These are phyloP conservation scores for Boletales sp. DNA, from an alignment of 768 basidiomycete genomes.

Conservation along the genomic window DNA sequence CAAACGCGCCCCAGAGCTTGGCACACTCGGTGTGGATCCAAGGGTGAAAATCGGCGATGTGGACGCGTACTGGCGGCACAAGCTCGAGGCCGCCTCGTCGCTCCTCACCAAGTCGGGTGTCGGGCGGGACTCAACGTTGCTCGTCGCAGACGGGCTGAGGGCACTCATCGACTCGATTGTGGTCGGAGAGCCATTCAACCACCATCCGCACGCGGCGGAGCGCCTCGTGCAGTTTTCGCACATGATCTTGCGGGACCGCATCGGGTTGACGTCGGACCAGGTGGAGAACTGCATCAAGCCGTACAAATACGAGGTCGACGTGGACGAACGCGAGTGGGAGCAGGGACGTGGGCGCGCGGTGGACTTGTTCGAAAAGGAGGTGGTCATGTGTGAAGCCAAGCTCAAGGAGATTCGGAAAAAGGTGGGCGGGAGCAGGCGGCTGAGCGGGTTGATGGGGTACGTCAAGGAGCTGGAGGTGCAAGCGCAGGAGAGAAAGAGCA, in stretches of 20 bases:
- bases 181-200: constrained; percentile 83
- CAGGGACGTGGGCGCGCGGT: constrained; percentile 71
- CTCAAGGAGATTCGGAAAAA: constrained; percentile 82
- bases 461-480: constrained; percentile 79
- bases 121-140: constrained; percentile 88
- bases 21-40: constrained; percentile 63
- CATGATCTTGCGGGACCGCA: constrained; percentile 86
- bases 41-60: constrained; percentile 70
- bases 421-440: constrained; percentile 81
- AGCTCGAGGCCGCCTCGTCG: constrained; percentile 90
- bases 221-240: constrained; percentile 91
- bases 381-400: constrained; percentile 79
- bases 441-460: constrained; percentile 74
- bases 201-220: constrained; percentile 86
- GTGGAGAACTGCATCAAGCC: constrained; percentile 99
- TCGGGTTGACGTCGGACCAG: constrained; percentile 94
- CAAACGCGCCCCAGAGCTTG: constrained; percentile 75
- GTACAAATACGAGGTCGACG: constrained; percentile 97
- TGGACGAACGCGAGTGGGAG: constrained; percentile 92
- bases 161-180: constrained; percentile 89
- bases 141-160: constrained; percentile 92
- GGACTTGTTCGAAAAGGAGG: constrained; percentile 81
- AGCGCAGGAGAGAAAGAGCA: constrained; percentile 60
- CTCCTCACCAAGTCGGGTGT: constrained; percentile 95
- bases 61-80: constrained; percentile 93